Conservation (phyloP, 495 filamentous ascomycete genomes). For the Lasiosphaeriaceae sp. region DNA sequence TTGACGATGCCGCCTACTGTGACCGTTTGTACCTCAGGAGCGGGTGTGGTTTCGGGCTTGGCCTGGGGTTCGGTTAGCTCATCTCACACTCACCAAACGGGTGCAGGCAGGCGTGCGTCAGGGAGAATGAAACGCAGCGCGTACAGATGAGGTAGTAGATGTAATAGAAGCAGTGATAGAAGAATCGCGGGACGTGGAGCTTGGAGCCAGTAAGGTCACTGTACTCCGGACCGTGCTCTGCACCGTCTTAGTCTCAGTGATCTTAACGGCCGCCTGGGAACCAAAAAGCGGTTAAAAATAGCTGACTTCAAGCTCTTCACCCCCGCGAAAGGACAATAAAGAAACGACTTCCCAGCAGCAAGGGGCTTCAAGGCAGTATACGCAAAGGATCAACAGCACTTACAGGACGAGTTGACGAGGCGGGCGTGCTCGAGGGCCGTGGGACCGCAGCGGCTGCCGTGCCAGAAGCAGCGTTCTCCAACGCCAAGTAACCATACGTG, state of each 20-base stretch:
- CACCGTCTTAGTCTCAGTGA: slow-evolving; percentile 29
- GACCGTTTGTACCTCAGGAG: slow-evolving; percentile 33
- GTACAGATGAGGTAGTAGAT: slow-evolving; percentile 29
- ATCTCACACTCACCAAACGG: background rate
- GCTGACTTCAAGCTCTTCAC: slow-evolving; percentile 1
- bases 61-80: background rate
- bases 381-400: background rate
- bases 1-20: slow-evolving; percentile 38
- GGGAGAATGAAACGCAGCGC: slow-evolving; percentile 11
- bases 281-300: slow-evolving; percentile 9
- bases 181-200: slow-evolving; percentile 1
- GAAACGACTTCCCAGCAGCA: background rate
- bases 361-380: background rate
- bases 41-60: background rate
- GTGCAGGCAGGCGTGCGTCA: slow-evolving; percentile 9
- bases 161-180: slow-evolving; percentile 25
- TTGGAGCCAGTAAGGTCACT: slow-evolving; percentile 21
- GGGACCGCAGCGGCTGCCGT: background rate
- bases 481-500: slow-evolving; percentile 38
- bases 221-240: slow-evolving; percentile 31
- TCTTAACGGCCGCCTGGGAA: slow-evolving; percentile 15
- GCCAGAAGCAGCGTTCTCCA: slow-evolving; percentile 16
- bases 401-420: slow-evolving; percentile 1
- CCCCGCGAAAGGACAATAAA: background rate
- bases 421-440: slow-evolving; percentile 3